Base-by-base conservation (phyloP, 129 eudicot genomes). In the Artemisia annua region DNA sequence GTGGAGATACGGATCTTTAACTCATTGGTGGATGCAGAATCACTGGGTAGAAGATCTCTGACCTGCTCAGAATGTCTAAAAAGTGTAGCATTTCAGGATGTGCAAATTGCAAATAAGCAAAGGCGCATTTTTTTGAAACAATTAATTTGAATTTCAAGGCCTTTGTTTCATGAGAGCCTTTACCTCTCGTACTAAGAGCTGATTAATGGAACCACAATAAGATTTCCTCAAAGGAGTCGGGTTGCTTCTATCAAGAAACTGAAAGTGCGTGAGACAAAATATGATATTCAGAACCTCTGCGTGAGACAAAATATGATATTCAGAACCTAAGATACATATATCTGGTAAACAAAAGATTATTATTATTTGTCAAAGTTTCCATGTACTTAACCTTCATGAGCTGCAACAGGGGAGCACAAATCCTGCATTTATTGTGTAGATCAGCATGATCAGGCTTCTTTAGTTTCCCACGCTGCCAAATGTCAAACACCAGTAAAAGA, bases 371-470 rank as follows among this genome's bases (percentile, higher is more conserved):
- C 26, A 2, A 24, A 24, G 26, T 24, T 24, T 24, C 26, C 64
- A 72, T 75, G 63, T 51, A 83, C 75, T 67, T 57, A 17, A 89
- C 97, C 94, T 92, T 92, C 79, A 92, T 43, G 81, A 88, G 91
- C 35, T 89, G 97, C 81, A 92, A 70, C 61, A 92, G 88, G 56
- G 86, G 89, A 72, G 87, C 91, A 75, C 85, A 91, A 66, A 81
- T 87, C 87, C 83, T 81, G 85, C 91, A 88, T 85, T 89, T 88
- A 70, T 75, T 86, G 51, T 90, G 88, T 44, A 92, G 77, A 81
- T 86, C 89, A 73, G 89, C 82, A 83, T 91, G 97, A 75, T 91
- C 91, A 66, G 96, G 96, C 79, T 87, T 85, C 83, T 89, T 91
- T 79, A 91, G 77, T 73, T 87, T 95, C 58, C 96, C 96, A 59